phyloP scores from a whole-genome alignment of 129 eudicot genomes.

The Arctium minus region DNA sequence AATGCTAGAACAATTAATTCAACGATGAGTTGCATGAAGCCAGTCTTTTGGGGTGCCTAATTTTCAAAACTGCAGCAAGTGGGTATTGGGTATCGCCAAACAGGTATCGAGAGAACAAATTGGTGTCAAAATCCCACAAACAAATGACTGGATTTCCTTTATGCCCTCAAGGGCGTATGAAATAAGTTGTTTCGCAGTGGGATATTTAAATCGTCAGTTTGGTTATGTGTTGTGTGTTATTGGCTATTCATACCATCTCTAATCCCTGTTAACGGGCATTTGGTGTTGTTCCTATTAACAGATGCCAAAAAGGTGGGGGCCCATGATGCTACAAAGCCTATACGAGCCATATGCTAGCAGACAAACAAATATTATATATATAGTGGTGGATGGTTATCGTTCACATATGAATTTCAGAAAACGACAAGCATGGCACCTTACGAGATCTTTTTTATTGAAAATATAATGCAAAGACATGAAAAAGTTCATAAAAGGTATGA shows the following conservation, averaged over 20 bases:
- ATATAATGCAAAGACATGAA: not conserved
- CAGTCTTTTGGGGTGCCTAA: not conserved
- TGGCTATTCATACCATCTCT: not conserved
- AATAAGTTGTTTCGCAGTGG: not conserved
- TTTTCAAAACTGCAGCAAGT: not conserved
- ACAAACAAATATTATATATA: not conserved
- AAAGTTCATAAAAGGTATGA: not conserved
- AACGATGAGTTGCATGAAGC: not conserved
- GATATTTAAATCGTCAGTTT: not conserved
- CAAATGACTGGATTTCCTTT: too few relatives aligned
- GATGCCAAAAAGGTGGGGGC: not conserved
- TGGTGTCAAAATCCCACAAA: not conserved
- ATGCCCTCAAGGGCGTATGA: too few relatives aligned
- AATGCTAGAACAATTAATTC: not conserved
- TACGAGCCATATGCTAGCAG: not conserved
- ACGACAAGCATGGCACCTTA: not conserved
- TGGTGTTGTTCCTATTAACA: not conserved
- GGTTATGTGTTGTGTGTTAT: too few relatives aligned
- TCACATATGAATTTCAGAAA: not conserved
- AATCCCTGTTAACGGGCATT: not conserved
- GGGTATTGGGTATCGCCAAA: not conserved
- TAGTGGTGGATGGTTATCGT: not conserved
- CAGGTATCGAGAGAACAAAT: not conserved
- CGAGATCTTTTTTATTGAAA: constrained; percentile 1
- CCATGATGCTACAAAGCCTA: constrained; percentile 15